Percentiles rank a stretch among this genome's conserved stretches.
These are phyloP conservation scores for Coelastrella sp. DNA, from an alignment of 139 green algal species.

Conservation along the genomic window DNA sequence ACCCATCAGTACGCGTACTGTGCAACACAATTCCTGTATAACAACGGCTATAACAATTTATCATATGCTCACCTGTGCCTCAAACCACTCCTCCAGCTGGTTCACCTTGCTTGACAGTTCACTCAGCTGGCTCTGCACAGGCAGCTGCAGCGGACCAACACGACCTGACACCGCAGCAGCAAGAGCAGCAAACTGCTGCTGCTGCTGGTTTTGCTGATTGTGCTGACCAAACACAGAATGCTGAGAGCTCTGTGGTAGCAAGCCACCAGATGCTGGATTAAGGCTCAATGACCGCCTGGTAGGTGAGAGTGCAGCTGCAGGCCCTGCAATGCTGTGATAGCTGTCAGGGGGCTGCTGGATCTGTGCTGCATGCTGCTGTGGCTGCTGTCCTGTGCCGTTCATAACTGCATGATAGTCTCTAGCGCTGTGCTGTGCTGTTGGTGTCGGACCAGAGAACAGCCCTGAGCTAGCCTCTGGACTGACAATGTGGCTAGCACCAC, in stretches of 20 bases:
- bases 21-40: too few species aligned
- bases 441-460: neutral
- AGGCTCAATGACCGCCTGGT: neutral
- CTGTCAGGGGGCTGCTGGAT: neutral
- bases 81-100: conserved; percentile 42
- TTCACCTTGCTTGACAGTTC: conserved; percentile 24
- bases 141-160: neutral
- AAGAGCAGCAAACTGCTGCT: neutral
- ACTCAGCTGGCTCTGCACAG: conserved; percentile 4
- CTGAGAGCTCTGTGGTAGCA: neutral
- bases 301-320: neutral
- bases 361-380: neutral
- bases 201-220: neutral
- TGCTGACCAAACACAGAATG: too few species aligned
- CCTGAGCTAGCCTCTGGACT: conserved; percentile 27
- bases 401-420: neutral
- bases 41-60: neutral
- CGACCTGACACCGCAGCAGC: conserved; percentile 5
- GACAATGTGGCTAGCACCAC: conserved; percentile 15
- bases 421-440: neutral
- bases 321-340: neutral
- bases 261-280: neutral
- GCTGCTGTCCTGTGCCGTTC: too few species aligned
- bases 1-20: too few species aligned
- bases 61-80: conserved; percentile 19